Base-by-base conservation (phyloP, 108 stramenopile genomes). In the Pseudonitzschia multiseries region DNA sequence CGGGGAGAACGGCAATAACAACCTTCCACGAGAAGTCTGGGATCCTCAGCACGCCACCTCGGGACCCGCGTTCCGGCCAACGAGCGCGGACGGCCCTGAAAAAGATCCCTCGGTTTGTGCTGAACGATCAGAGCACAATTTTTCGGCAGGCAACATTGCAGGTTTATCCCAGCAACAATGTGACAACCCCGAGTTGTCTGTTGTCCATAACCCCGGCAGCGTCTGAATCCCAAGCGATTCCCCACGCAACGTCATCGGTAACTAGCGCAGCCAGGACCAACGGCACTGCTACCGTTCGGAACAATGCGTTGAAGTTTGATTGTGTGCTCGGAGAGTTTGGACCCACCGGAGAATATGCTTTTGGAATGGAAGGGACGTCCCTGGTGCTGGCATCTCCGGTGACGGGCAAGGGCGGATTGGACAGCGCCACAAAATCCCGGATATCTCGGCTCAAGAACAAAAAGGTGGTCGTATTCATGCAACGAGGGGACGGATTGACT, bases 401-500 rank as follows among this genome's bases (percentile, higher is more conserved):
- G 65, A 83, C 86, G 12, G 86, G 76, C 13, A 81, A 78, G 50
- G 86, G 82, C 6, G 80, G 77, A 18, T 42, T 82, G 20, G 57
- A 31, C 40, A 44, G 65, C 67, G 64, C 59, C 31, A 65, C 64
- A 53, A 71, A 56, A 24, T 21, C 57, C 20, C 15, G 51, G 22
- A 80, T 74, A 22, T 52, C 41, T 31, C 65, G 70, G 5, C 36
- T 62, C 32, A n/a, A 57, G 6, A 56, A 52, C 24, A 27, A 20
- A 29, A 32, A 57, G 27, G 52, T 72, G 18, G 57, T 91, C 1
- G 71, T 84, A 1, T 88, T 83, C 57, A 81, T 94, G 71, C 83
- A 90, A 71, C 79, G 93, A 12, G 94, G 94, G 8, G 92, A 91
- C 70, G 86, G 84, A 20, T 72, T 93, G 13, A 89, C 89, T 0